These are phyloP conservation scores for Carpinus fangiana DNA, from an alignment of 306 rosid genomes.

Conservation along the genomic window DNA sequence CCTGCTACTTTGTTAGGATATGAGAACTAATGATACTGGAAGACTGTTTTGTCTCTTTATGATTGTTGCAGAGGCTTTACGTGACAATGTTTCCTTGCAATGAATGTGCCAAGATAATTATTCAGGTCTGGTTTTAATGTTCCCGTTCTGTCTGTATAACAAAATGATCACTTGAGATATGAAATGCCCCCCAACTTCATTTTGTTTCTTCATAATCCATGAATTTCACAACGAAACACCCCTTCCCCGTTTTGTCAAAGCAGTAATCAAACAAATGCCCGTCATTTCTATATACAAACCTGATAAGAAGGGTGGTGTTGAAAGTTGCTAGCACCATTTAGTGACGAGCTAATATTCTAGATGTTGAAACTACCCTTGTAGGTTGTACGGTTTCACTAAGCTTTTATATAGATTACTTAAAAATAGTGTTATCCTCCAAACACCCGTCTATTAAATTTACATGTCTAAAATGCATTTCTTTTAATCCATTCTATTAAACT, in stretches of 20 bases:
- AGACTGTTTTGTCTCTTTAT: slow-evolving; percentile 14
- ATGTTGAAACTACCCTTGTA: slow-evolving; percentile 3
- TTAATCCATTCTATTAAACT: too few relatives aligned
- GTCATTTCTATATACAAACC: not conserved
- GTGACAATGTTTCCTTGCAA: slow-evolving; percentile 94
- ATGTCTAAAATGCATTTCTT: too few relatives aligned
- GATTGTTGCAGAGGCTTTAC: slow-evolving; percentile 61
- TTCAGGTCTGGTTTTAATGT: slow-evolving; percentile 63
- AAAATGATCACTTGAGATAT: not conserved
- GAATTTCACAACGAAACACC: not conserved
- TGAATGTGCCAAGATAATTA: slow-evolving; percentile 90
- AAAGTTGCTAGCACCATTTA: not conserved
- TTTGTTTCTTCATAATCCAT: slow-evolving; percentile 13
- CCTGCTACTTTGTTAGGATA: not conserved
- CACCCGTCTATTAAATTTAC: too few relatives aligned
- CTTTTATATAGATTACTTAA: not conserved
- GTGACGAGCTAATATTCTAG: slow-evolving; percentile 6
- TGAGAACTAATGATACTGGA: slow-evolving; percentile 9
- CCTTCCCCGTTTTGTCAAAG: not conserved
- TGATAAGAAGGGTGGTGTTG: slow-evolving; percentile 3
- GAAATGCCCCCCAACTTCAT: not conserved
- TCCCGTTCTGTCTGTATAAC: slow-evolving; percentile 1
- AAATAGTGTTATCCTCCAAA: too few relatives aligned
- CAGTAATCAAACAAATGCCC: not conserved
- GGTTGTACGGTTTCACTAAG: not conserved